phyloP scores from a whole-genome alignment of 345 rosid species.

The Lenwebbia sp. region DNA sequence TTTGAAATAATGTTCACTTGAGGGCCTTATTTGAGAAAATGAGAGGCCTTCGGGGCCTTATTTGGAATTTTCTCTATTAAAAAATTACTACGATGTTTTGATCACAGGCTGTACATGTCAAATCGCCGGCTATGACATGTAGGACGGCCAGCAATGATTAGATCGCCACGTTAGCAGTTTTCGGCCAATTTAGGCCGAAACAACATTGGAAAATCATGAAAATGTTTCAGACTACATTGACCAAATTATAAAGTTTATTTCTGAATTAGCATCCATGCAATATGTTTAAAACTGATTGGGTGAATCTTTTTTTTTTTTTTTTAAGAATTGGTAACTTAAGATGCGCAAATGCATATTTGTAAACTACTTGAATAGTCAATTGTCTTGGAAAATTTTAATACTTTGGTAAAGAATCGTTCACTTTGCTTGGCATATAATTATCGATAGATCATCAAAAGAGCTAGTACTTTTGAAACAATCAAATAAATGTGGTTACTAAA shows the following conservation, averaged over 20 bases:
- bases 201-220: neutral
- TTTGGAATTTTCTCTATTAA: too few species aligned
- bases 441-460: neutral
- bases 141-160: fast-evolving
- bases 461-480: neutral
- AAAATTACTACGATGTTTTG: neutral
- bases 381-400: neutral
- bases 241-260: fast-evolving
- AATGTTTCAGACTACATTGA: fast-evolving
- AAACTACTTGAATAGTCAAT: neutral
- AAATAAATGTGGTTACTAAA: neutral
- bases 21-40: too few species aligned
- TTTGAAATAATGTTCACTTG: too few species aligned
- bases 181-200: neutral
- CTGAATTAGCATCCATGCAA: fast-evolving
- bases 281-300: fast-evolving
- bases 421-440: neutral
- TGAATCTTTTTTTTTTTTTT: neutral
- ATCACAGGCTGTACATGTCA: neutral
- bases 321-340: neutral
- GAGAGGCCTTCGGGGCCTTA: too few species aligned
- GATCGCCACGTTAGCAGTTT: fast-evolving
- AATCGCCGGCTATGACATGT: fast-evolving
- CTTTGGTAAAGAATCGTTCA: neutral
- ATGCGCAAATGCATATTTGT: neutral